Percentiles rank a stretch among this genome's conserved stretches.
These are phyloP conservation scores for Jatropha podagrica DNA, from an alignment of 441 rosid species.

Conservation along the genomic window DNA sequence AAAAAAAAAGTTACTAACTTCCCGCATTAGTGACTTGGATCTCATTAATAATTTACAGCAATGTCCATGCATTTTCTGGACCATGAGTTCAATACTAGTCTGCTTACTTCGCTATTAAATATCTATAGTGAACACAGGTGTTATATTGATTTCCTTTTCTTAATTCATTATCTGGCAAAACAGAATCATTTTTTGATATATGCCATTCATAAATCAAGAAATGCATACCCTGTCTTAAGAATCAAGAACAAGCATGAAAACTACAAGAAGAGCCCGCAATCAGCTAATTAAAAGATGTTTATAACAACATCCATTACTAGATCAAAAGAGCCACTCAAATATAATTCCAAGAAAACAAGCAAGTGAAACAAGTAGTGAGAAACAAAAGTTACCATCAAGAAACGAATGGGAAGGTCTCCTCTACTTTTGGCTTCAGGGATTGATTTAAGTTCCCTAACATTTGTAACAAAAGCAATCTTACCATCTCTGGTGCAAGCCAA, in stretches of 20 bases:
- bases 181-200: neutral
- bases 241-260: neutral
- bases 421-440: constrained; percentile 49
- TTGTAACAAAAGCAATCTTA: constrained; percentile 72
- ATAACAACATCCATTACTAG: too few species aligned
- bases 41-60: neutral
- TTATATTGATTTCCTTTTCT: neutral
- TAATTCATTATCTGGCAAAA: neutral
- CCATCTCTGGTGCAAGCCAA: constrained; percentile 65
- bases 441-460: constrained; percentile 45
- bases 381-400: constrained; percentile 47
- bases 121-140: neutral
- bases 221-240: neutral
- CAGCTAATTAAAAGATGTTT: neutral
- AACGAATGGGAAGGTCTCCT: constrained; percentile 73
- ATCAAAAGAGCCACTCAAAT: neutral
- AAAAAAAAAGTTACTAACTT: neutral
- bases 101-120: neutral
- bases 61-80: neutral
- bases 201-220: neutral
- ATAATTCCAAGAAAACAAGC: neutral
- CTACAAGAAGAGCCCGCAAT: neutral
- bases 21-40: neutral
- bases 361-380: neutral
- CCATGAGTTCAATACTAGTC: neutral